Evolutionary conservation across 169 alveolate species (phyloP).

Genomic region (Cardiosporidium cionae): DNA sequence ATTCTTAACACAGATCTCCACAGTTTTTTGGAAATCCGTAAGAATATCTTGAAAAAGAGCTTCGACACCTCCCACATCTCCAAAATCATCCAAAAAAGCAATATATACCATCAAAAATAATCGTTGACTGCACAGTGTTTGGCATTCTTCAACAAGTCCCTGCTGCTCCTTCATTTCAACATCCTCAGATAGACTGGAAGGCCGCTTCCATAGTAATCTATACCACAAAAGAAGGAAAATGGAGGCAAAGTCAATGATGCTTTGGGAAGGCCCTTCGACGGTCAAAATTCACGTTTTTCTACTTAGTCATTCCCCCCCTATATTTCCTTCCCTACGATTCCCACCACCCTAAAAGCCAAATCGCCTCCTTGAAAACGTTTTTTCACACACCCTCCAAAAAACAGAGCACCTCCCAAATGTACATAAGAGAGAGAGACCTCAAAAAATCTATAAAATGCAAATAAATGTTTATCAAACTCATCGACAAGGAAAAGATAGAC

Average conservation of each 20-base stretch:
- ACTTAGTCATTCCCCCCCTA: too few species aligned
- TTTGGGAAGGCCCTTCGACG: background rate
- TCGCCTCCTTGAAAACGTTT: too few species aligned
- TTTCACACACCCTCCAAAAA: too few species aligned
- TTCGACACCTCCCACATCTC: conserved; percentile 13
- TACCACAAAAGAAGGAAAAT: background rate
- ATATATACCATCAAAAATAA: background rate
- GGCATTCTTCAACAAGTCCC: background rate
- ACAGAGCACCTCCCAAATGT: too few species aligned
- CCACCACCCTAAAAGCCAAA: too few species aligned
- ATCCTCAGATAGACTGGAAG: background rate
- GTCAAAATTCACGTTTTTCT: too few species aligned
- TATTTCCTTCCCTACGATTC: too few species aligned
- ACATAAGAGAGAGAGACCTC: too few species aligned
- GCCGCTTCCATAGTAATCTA: background rate
- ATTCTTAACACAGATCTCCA: background rate
- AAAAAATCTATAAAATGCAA: too few species aligned
- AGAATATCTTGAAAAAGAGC: conserved; percentile 4
- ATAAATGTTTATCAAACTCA: too few species aligned
- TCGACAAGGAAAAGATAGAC: too few species aligned
- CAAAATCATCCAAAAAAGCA: background rate
- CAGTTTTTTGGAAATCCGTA: background rate
- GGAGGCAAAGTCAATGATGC: background rate
- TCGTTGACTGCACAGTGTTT: background rate
- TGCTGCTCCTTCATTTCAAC: background rate